Percentiles rank a stretch among this genome's conserved stretches.
Evolutionary conservation across 1,139 yeast genomes (phyloP).

Genomic region (Candida freyschussii): DNA sequence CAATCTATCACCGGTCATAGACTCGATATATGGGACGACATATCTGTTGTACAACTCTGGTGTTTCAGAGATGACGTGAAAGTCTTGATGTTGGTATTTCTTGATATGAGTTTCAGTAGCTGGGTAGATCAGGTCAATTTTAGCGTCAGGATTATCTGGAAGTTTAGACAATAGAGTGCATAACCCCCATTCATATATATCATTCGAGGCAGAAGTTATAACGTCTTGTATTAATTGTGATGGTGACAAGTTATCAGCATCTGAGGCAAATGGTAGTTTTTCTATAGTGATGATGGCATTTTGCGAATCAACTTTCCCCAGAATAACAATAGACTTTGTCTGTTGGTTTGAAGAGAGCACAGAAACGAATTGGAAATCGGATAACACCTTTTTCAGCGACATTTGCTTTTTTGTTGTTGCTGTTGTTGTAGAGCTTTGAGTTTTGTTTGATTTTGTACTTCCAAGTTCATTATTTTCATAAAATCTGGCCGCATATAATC

Average conservation of each 20-base stretch:
- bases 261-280: constrained; percentile 54
- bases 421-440: no score
- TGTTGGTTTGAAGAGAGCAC: constrained; percentile 55
- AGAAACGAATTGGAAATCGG: constrained; percentile 36
- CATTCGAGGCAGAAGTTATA: constrained; percentile 58
- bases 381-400: constrained; percentile 15
- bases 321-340: constrained; percentile 54
- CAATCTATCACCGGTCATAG: constrained; percentile 72
- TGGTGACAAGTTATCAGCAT: constrained; percentile 22
- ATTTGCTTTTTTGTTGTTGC: constrained; percentile 5
- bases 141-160: constrained; percentile 52
- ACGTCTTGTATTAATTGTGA: constrained; percentile 33
- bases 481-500: no score
- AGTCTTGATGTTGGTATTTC: constrained; percentile 57
- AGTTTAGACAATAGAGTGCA: constrained; percentile 47
- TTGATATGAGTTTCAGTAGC: constrained; percentile 83
- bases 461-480: no score
- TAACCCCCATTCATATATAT: constrained; percentile 79
- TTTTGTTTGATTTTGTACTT: no score
- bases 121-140: constrained; percentile 78
- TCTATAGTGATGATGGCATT: constrained; percentile 73
- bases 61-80: constrained; percentile 69
- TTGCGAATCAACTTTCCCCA: constrained; percentile 58
- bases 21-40: constrained; percentile 72
- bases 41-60: constrained; percentile 61